phyloP scores from a whole-genome alignment of 139 green algal genomes.

The Chlamydomonas sp. region DNA sequence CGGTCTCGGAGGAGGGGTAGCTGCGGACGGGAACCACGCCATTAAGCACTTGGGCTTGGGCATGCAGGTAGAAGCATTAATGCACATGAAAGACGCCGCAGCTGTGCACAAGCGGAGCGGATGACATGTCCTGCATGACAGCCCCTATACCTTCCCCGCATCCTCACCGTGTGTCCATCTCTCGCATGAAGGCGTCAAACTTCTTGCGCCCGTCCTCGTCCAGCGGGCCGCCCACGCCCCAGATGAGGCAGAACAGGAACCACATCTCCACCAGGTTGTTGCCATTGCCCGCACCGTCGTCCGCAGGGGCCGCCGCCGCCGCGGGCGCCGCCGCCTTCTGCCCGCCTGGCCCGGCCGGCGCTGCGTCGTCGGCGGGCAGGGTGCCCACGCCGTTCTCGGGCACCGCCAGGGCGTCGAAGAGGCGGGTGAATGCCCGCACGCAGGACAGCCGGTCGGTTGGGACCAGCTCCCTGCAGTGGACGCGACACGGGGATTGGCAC shows the following conservation, averaged over 20 bases:
- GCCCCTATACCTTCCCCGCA: background rate
- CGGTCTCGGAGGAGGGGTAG: conserved; percentile 74
- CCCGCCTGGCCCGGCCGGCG: background rate
- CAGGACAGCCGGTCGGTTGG: conserved; percentile 72
- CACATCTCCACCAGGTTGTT: conserved; percentile 78
- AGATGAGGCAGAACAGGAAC: conserved; percentile 89
- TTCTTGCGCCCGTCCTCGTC: conserved; percentile 80
- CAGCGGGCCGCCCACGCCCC: conserved; percentile 80
- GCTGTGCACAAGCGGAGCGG: background rate
- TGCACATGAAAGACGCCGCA: background rate
- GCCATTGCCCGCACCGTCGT: conserved; percentile 64
- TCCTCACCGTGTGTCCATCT: conserved; percentile 50
- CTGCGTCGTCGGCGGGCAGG: conserved; percentile 12
- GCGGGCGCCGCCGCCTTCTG: background rate
- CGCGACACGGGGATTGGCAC: too few species aligned
- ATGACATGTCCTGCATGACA: background rate
- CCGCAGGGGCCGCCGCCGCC: background rate
- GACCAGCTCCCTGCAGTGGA: conserved; percentile 70
- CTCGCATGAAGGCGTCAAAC: conserved; percentile 72
- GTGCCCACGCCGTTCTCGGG: conserved; percentile 67
- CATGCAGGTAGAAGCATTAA: background rate
- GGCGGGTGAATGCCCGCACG: conserved; percentile 71
- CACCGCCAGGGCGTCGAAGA: conserved; percentile 80
- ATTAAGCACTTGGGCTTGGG: too few species aligned
- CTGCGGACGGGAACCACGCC: background rate